A percentile compares a stretch with the other conserved stretches of the same genome.
phyloP scores from a whole-genome alignment of 345 rosid genomes.

The Cardamine occulta region DNA sequence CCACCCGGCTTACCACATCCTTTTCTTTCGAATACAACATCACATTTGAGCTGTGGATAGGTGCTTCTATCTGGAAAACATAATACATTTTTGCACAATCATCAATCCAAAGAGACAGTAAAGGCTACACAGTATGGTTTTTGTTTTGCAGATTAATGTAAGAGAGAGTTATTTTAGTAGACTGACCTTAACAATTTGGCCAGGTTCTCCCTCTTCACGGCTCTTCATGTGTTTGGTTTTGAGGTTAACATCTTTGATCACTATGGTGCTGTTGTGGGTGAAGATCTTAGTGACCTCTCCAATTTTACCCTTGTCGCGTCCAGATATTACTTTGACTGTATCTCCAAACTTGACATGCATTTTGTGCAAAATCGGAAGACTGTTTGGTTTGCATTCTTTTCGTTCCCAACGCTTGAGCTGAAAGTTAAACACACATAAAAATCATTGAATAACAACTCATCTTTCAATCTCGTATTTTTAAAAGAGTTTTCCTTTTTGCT shows the following conservation, averaged over 20 bases:
- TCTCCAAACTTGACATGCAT: slow-evolving; percentile 96
- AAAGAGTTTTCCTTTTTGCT: neutral
- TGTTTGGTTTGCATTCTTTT: slow-evolving; percentile 86
- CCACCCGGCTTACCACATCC: slow-evolving; percentile 76
- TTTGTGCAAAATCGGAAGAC: slow-evolving; percentile 84
- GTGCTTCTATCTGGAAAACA: slow-evolving; percentile 81
- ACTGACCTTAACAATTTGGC: slow-evolving; percentile 83
- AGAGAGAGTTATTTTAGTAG: neutral
- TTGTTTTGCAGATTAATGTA: neutral
- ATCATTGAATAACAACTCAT: neutral
- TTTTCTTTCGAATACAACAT: slow-evolving; percentile 90
- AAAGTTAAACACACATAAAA: neutral
- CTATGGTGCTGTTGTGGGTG: slow-evolving; percentile 76
- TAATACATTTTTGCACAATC: slow-evolving; percentile 21
- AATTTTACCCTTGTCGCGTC: slow-evolving; percentile 83
- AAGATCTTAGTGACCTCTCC: slow-evolving; percentile 78
- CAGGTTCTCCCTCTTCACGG: slow-evolving; percentile 81
- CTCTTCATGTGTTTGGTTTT: slow-evolving; percentile 95
- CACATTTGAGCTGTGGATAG: slow-evolving; percentile 93
- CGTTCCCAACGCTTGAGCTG: slow-evolving; percentile 95
- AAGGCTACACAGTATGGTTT: neutral
- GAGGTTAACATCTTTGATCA: slow-evolving; percentile 78
- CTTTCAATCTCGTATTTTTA: neutral
- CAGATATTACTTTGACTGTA: slow-evolving; percentile 77
- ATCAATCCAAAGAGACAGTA: slow-evolving; percentile 11